Conservation (phyloP, 2,329 filamentous ascomycete genomes). For the Fusarium sp. region DNA sequence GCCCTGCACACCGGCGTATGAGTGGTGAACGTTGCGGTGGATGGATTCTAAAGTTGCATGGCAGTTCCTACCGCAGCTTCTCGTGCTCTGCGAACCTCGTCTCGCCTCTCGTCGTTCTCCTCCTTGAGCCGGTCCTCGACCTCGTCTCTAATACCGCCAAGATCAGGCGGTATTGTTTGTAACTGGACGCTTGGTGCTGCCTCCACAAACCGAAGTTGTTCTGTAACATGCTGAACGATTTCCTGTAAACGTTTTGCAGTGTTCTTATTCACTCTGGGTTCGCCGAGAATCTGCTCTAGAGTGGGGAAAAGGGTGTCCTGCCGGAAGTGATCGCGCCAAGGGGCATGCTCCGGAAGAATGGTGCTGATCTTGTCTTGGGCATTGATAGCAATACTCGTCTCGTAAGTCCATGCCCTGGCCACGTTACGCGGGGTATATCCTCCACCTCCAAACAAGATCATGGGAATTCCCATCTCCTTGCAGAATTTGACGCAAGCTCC, state of each 20-base stretch:
- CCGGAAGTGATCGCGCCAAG: slow-evolving; percentile 90
- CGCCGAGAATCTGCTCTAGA: slow-evolving; percentile 77
- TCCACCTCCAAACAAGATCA: slow-evolving; percentile 92
- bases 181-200: slow-evolving; percentile 90
- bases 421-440: slow-evolving; percentile 98
- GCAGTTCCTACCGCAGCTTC: slow-evolving; percentile 70
- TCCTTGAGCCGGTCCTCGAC: slow-evolving; percentile 77
- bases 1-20: slow-evolving; percentile 1
- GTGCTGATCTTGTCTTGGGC: slow-evolving; percentile 77
- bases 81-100: slow-evolving; percentile 63
- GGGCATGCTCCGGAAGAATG: slow-evolving; percentile 82
- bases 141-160: slow-evolving; percentile 75
- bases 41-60: slow-evolving; percentile 63
- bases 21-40: background rate
- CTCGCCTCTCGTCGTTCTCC: slow-evolving; percentile 71
- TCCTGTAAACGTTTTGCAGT: slow-evolving; percentile 79
- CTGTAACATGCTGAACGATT: slow-evolving; percentile 81
- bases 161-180: slow-evolving; percentile 81
- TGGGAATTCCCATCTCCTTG: slow-evolving; percentile 82
- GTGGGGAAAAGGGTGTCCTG: slow-evolving; percentile 90
- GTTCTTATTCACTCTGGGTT: slow-evolving; percentile 83
- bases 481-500: slow-evolving; percentile 91
- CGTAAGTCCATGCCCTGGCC: slow-evolving; percentile 95
- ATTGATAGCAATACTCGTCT: slow-evolving; percentile 90
- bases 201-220: slow-evolving; percentile 88